These are phyloP conservation scores for Paxillus rubicundulus DNA, from an alignment of 768 basidiomycete species.

Conservation along the genomic window DNA sequence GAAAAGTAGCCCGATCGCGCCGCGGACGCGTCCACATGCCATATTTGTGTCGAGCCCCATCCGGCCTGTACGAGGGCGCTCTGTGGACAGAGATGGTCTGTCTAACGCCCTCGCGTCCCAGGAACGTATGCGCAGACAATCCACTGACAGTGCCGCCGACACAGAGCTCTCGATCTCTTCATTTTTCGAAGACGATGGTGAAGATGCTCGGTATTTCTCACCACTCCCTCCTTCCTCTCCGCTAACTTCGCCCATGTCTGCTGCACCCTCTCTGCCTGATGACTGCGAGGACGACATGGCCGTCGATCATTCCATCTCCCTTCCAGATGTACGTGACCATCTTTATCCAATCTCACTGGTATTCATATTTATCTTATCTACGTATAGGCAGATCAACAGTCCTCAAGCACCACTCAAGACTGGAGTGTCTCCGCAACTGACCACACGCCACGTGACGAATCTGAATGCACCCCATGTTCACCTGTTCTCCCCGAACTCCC, in stretches of 20 bases:
- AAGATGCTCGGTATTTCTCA: slow-evolving; percentile 21
- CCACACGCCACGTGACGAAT: slow-evolving; percentile 12
- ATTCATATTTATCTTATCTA: slow-evolving; percentile 1
- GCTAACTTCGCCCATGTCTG: slow-evolving; percentile 41
- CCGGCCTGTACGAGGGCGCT: slow-evolving; percentile 18
- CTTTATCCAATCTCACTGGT: slow-evolving; percentile 9
- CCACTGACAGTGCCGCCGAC: background rate
- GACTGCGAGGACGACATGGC: slow-evolving; percentile 10
- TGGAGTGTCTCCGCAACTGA: slow-evolving; percentile 11
- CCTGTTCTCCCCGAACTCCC: background rate
- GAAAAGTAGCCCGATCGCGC: slow-evolving; percentile 48
- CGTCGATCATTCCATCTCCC: slow-evolving; percentile 3
- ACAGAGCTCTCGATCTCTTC: background rate
- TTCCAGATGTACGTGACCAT: slow-evolving; percentile 35
- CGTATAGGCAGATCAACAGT: slow-evolving; percentile 10
- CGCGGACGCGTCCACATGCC: slow-evolving; percentile 14
- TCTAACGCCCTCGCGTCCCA: slow-evolving; percentile 4
- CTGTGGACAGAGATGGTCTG: background rate
- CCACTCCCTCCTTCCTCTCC: slow-evolving; percentile 43
- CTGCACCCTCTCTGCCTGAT: slow-evolving; percentile 34
- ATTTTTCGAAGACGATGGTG: slow-evolving; percentile 10
- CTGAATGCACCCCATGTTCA: background rate
- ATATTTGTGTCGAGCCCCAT: slow-evolving; percentile 17
- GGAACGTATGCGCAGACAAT: slow-evolving; percentile 1
- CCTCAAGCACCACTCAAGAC: slow-evolving; percentile 9